Percentiles rank a stretch among this genome's conserved stretches.
These are phyloP conservation scores for Lentinus tigrinus DNA, from an alignment of 768 basidiomycete genomes.

Conservation along the genomic window DNA sequence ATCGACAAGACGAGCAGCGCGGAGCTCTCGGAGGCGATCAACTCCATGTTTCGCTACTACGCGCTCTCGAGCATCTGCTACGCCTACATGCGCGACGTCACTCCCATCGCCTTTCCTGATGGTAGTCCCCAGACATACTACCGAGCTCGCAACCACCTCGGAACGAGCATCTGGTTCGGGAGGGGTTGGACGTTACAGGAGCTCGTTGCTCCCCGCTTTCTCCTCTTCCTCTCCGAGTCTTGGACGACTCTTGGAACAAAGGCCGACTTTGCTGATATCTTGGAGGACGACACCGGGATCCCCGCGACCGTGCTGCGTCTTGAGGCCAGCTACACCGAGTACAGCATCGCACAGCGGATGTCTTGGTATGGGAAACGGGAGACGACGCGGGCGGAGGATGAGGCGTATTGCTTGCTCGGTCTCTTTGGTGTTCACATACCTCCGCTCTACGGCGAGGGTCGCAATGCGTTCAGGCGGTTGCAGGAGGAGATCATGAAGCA, in stretches of 20 bases:
- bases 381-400: background rate
- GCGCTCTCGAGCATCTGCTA: background rate
- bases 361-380: background rate
- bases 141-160: too few species aligned
- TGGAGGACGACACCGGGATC: background rate
- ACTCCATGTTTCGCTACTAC: background rate
- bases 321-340: background rate
- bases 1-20: background rate
- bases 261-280: background rate
- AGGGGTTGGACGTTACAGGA: background rate
- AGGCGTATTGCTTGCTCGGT: background rate
- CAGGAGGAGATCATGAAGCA: background rate
- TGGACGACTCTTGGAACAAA: background rate
- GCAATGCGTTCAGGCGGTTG: background rate
- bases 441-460: background rate
- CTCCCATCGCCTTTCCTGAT: background rate
- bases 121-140: too few species aligned
- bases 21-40: background rate
- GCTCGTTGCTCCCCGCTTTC: background rate
- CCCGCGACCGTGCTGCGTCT: background rate
- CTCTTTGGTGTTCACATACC: background rate
- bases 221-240: background rate
- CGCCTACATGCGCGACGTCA: background rate
- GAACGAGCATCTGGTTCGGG: background rate
- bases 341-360: background rate